phyloP scores from a whole-genome alignment of 2,329 filamentous ascomycete genomes.

The Colletotrichum sp. region DNA sequence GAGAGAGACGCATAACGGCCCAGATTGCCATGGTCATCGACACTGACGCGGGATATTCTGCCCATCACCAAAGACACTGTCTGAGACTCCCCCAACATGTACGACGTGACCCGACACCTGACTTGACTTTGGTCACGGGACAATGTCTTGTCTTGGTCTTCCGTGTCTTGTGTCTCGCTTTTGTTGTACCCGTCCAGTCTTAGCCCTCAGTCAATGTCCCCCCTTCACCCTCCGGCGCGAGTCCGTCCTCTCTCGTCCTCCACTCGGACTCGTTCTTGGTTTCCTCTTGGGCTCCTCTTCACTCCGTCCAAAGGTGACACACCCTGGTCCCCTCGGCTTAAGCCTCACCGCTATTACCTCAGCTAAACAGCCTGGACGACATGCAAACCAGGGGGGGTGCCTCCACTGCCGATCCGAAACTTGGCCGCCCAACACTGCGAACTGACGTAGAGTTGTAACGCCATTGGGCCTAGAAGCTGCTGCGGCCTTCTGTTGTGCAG shows the following conservation, averaged over 20 bases:
- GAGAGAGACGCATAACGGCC: not conserved
- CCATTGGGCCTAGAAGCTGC: conserved; percentile 2
- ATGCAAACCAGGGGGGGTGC: not conserved
- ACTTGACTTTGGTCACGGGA: not conserved
- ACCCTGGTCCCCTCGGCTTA: not conserved
- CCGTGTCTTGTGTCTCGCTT: not conserved
- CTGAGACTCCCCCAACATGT: not conserved
- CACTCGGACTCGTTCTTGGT: not conserved
- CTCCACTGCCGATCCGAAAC: conserved; percentile 9
- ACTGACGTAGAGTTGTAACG: conserved; percentile 5
- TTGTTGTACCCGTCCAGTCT: not conserved
- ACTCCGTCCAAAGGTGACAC: not conserved
- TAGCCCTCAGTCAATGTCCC: not conserved
- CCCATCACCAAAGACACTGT: not conserved
- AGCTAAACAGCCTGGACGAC: not conserved
- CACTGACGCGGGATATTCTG: not conserved
- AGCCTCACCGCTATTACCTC: conserved; percentile 14
- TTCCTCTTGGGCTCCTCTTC: not conserved
- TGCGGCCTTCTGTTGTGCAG: not conserved
- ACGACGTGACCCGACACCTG: not conserved
- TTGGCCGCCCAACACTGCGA: not conserved
- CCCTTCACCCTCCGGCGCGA: not conserved
- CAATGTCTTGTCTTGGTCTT: not conserved
- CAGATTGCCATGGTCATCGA: not conserved
- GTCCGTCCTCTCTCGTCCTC: not conserved